Conservation (phyloP, 2,329 filamentous ascomycete genomes). For the Colletotrichum horii region DNA sequence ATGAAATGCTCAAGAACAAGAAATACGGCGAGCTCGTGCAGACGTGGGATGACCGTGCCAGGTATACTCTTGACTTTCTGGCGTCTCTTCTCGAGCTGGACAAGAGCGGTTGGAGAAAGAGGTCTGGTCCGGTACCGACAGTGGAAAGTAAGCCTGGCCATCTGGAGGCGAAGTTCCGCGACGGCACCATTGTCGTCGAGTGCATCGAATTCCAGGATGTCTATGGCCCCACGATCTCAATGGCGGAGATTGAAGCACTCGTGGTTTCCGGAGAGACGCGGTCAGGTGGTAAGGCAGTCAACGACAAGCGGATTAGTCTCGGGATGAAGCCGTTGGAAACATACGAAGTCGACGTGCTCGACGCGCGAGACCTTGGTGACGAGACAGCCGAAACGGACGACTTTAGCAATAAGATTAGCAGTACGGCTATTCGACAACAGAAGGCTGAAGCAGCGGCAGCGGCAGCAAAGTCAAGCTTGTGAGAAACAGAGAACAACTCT, state of each 20-base stretch:
- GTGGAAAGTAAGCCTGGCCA: constrained; percentile 42
- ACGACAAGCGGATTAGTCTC: constrained; percentile 76
- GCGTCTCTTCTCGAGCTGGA: constrained; percentile 61
- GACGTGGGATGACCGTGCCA: constrained; percentile 77
- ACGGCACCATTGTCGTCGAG: constrained; percentile 68
- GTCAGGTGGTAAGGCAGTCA: constrained; percentile 82
- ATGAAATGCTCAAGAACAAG: constrained; percentile 86
- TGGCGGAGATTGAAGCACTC: constrained; percentile 77
- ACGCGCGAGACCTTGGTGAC: constrained; percentile 62
- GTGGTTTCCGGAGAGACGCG: constrained; percentile 90
- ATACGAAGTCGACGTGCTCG: constrained; percentile 89
- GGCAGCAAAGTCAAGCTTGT: neutral
- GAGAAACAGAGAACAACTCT: neutral
- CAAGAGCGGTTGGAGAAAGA: constrained; percentile 47
- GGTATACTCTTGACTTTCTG: constrained; percentile 75
- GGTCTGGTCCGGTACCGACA: constrained; percentile 36
- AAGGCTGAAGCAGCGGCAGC: constrained; percentile 33
- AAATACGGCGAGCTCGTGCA: constrained; percentile 84
- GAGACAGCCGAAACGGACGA: constrained; percentile 52
- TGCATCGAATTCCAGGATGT: constrained; percentile 87
- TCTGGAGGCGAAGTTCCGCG: constrained; percentile 59
- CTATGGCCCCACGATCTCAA: constrained; percentile 88
- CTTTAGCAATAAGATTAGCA: constrained; percentile 89
- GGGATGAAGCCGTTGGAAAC: constrained; percentile 79
- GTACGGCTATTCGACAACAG: constrained; percentile 76